Evolutionary conservation across 768 basidiomycete genomes (phyloP).

Genomic region (Hydnomerulius pinastri): DNA sequence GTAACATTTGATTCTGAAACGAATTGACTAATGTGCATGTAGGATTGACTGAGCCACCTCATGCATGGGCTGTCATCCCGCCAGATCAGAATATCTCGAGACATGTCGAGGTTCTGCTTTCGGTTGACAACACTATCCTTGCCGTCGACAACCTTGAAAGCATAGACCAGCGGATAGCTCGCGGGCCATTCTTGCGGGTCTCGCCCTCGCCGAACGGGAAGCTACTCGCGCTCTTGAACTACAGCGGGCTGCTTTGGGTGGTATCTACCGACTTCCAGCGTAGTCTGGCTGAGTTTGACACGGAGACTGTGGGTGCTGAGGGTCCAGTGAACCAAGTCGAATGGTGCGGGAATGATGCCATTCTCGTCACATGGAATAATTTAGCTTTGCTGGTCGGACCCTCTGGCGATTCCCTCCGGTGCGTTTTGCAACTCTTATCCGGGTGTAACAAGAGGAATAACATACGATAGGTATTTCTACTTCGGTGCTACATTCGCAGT

Average conservation of each 20-base stretch:
- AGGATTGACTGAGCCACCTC: slow-evolving; percentile 80
- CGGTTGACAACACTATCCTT: slow-evolving; percentile 77
- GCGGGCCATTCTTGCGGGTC: slow-evolving; percentile 87
- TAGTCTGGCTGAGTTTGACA: slow-evolving; percentile 85
- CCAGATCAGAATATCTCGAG: slow-evolving; percentile 88
- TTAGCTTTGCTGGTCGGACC: slow-evolving; percentile 89
- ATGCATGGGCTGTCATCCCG: slow-evolving; percentile 86
- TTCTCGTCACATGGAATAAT: slow-evolving; percentile 81
- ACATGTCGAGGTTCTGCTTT: slow-evolving; percentile 87
- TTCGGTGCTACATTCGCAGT: slow-evolving; percentile 72
- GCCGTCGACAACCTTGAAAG: slow-evolving; percentile 88
- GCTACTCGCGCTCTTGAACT: slow-evolving; percentile 81
- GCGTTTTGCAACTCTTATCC: slow-evolving; percentile 29
- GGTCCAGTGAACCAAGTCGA: slow-evolving; percentile 71
- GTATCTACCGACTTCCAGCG: slow-evolving; percentile 94
- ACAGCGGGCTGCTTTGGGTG: slow-evolving; percentile 77
- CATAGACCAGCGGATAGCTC: slow-evolving; percentile 83
- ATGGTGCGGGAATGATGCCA: slow-evolving; percentile 97
- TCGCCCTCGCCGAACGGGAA: slow-evolving; percentile 94
- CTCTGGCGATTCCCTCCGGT: slow-evolving; percentile 85
- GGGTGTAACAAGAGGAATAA: slow-evolving; percentile 9
- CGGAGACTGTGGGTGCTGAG: slow-evolving; percentile 54
- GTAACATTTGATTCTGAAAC: slow-evolving; percentile 7
- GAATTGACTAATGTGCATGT: slow-evolving; percentile 8
- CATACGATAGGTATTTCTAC: slow-evolving; percentile 70